Percentiles rank a stretch among this genome's conserved stretches.
phyloP scores from a whole-genome alignment of 2,329 filamentous ascomycete genomes.

The Septoria linicola region DNA sequence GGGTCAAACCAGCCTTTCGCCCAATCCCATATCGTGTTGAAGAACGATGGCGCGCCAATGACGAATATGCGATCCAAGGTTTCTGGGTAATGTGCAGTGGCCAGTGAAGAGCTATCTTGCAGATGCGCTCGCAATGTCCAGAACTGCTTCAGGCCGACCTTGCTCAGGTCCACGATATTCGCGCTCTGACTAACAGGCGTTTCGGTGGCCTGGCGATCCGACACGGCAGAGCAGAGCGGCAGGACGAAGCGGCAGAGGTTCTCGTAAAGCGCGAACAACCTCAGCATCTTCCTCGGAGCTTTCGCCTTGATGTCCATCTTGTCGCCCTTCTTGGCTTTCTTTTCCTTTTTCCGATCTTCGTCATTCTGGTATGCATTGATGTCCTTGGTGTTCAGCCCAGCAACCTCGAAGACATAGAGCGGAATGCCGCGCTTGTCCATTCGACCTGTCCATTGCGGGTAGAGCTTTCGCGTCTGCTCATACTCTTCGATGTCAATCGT shows the following conservation, averaged over 20 bases:
- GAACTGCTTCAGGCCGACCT: constrained; percentile 87
- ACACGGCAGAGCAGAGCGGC: constrained; percentile 76
- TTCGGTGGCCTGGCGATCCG: constrained; percentile 67
- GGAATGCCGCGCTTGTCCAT: constrained; percentile 89
- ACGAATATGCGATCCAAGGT: constrained; percentile 85
- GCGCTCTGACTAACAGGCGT: constrained; percentile 91
- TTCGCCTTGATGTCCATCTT: constrained; percentile 56
- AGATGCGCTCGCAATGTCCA: constrained; percentile 94
- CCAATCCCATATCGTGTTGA: constrained; percentile 92
- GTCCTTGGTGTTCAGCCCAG: constrained; percentile 76
- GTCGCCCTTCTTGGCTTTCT: constrained; percentile 23
- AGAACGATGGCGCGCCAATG: constrained; percentile 86
- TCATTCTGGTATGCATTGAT: constrained; percentile 74
- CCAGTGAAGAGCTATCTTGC: constrained; percentile 84
- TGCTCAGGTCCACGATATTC: constrained; percentile 90
- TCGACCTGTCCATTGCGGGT: constrained; percentile 92
- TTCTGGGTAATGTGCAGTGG: constrained; percentile 92
- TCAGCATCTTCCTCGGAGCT: constrained; percentile 72
- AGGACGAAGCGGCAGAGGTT: constrained; percentile 84
- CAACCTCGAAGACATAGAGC: constrained; percentile 86
- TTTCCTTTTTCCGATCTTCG: constrained; percentile 53
- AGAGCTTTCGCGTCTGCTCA: constrained; percentile 75
- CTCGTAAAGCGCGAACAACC: constrained; percentile 90
- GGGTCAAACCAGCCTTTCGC: constrained; percentile 91
- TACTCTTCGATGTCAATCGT: constrained; percentile 84